Evolutionary conservation across 257 asterid species (phyloP).

Genomic region (Solanum chmielewskii): DNA sequence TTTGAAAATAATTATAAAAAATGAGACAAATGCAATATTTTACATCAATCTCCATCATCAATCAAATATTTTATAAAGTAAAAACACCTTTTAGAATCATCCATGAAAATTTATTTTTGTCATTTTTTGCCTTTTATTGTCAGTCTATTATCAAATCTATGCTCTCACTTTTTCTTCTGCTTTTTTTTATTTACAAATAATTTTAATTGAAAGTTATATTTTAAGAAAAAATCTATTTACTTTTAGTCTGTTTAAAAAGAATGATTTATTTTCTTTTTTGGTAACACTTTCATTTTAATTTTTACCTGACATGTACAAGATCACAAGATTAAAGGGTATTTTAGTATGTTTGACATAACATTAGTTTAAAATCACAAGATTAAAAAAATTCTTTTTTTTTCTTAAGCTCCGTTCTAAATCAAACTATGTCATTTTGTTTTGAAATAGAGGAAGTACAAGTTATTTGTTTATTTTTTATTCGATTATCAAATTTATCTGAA

Average conservation of each 20-base stretch:
- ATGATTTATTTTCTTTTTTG: no score
- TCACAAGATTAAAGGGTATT: no score
- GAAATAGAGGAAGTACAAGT: background rate
- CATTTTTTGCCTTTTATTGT: background rate
- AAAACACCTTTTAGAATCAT: background rate
- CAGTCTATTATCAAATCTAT: background rate
- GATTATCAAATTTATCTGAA: background rate
- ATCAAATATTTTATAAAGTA: background rate
- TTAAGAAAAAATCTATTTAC: no score
- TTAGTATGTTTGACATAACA: no score
- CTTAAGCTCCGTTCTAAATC: no score
- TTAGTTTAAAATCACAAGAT: no score
- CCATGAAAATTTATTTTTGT: background rate
- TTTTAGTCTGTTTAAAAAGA: no score
- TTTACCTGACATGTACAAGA: no score
- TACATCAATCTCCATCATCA: background rate
- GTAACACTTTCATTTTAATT: no score
- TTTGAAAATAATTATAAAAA: background rate
- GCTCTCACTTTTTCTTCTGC: background rate
- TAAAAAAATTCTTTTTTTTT: no score
- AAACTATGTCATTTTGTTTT: no score
- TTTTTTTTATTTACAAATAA: background rate
- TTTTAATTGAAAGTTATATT: background rate
- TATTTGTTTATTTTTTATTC: background rate
- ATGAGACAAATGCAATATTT: background rate